Evolutionary conservation across 2,329 filamentous ascomycete species (phyloP).

Genomic region (Neopestalotiopsis sp.): DNA sequence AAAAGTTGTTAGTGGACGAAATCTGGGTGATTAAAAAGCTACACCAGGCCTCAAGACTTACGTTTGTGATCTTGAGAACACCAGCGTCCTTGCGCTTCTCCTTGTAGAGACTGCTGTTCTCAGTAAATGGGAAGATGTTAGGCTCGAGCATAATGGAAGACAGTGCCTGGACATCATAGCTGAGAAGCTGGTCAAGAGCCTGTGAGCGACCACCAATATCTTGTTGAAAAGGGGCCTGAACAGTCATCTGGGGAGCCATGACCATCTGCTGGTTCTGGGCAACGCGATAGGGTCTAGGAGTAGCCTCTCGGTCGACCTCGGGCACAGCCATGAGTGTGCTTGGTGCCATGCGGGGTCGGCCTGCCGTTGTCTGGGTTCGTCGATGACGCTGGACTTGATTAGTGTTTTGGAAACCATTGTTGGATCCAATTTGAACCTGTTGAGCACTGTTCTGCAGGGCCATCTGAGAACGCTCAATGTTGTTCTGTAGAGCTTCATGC

Average conservation of each 20-base stretch:
- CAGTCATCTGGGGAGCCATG: not conserved
- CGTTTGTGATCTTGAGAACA: constrained; percentile 56
- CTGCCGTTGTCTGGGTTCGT: not conserved
- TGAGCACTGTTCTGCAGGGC: not conserved
- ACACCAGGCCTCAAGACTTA: constrained; percentile 37
- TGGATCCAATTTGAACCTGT: constrained; percentile 4
- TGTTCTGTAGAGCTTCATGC: not conserved
- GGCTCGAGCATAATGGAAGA: constrained; percentile 41
- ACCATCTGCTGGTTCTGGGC: not conserved
- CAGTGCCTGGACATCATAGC: constrained; percentile 37
- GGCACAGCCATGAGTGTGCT: not conserved
- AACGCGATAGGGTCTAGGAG: not conserved
- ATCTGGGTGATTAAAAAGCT: not conserved
- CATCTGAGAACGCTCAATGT: not conserved
- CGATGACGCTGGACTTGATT: not conserved
- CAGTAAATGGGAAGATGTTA: constrained; percentile 52
- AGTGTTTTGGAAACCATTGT: constrained; percentile 24
- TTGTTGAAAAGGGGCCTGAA: not conserved
- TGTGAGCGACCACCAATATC: constrained; percentile 36
- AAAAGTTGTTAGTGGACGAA: not conserved
- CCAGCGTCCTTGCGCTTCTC: constrained; percentile 40
- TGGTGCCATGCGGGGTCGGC: not conserved
- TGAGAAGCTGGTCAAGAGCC: constrained; percentile 43
- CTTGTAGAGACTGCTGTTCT: constrained; percentile 36
- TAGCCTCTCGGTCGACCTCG: not conserved